Evolutionary conservation across 2,329 filamentous ascomycete genomes (phyloP), one percentile per base, ranked within the genome.

Genomic region (Trichoderma atroviride): DNA sequence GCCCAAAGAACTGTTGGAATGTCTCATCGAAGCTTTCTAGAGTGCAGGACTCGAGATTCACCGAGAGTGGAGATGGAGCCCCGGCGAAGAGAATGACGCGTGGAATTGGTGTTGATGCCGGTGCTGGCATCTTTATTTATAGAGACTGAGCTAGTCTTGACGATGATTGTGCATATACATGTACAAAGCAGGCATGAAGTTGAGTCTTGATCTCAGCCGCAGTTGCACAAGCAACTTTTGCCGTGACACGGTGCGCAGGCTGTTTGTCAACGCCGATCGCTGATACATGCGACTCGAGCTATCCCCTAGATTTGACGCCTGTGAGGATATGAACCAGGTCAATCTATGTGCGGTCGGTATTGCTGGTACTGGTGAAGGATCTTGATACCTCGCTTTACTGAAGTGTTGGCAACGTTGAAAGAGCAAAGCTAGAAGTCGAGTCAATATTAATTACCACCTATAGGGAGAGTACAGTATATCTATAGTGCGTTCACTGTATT

Each of bases 81-180:
- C 80, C 80, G 33, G 76, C 72, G 71, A 81, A 75, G 65, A 81
- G 74, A 22, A 86, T 79, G 53, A 85, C 74, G 43, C 40, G n/a
- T 31, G 69, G 55, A 22, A 37, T 19, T 47, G 57, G 65, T 9
- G 57, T 31, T 40, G 40, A 53, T 43, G 62, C 50, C 60, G 55
- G 31, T 9, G 19, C 55, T n/a, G 64, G 40, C 64, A 67, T 67
- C 22, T 50, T 43, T 2, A 5, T 4, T 16, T 33, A 19, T 37
- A 14, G 5, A 3, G 11, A 27, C 29, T 0, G 40, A 29, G 22
- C 24, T 13, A 14, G 33, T 35, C 2, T 52, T n/a, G 31, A 16
- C 37, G 40, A 58, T n/a, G 37, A 56, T 2, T 6, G n/a, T 55
- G 5, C n/a, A 43, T 43, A 14, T 14, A 4, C 33, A 14, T 35